Percentiles rank a stretch among this genome's conserved stretches.
Evolutionary conservation across 1,284 basidiomycete genomes (phyloP).

Genomic region (Ceratobasidium sp.): DNA sequence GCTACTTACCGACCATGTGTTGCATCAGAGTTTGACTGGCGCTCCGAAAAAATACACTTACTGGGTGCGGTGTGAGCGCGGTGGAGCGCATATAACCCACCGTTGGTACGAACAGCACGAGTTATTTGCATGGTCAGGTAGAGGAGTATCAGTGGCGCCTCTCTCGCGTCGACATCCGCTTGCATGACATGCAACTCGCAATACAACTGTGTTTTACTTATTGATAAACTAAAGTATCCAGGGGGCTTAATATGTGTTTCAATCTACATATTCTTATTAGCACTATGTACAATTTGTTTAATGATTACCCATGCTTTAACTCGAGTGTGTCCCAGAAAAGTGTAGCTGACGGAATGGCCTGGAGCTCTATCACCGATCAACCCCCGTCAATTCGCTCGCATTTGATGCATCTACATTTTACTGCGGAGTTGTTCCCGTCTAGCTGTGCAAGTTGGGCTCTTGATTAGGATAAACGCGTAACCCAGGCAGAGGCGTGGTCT

Average conservation of each 20-base stretch:
- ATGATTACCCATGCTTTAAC: too few species aligned
- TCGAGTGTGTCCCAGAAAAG: too few species aligned
- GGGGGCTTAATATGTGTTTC: neutral
- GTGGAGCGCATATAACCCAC: conserved; percentile 5
- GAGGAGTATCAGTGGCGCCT: neutral
- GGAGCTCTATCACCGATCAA: too few species aligned
- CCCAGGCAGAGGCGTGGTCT: neutral
- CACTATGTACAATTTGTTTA: neutral
- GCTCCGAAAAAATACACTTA: conserved; percentile 23
- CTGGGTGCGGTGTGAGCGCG: conserved; percentile 31
- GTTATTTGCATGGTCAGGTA: conserved; percentile 15
- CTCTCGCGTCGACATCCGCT: conserved; percentile 3
- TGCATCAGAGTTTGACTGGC: neutral
- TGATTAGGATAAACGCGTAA: too few species aligned
- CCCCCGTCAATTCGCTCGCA: too few species aligned
- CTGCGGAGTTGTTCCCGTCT: too few species aligned
- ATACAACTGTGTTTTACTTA: neutral
- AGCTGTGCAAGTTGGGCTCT: too few species aligned
- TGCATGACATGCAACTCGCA: conserved; percentile 6
- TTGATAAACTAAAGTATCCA: neutral
- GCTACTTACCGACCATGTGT: neutral
- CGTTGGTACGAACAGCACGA: conserved; percentile 42
- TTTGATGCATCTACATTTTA: too few species aligned
- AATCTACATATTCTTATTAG: neutral
- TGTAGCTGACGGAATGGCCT: too few species aligned